Conservation (phyloP, 306 rosid genomes). For the Lagenaria siceraria region DNA sequence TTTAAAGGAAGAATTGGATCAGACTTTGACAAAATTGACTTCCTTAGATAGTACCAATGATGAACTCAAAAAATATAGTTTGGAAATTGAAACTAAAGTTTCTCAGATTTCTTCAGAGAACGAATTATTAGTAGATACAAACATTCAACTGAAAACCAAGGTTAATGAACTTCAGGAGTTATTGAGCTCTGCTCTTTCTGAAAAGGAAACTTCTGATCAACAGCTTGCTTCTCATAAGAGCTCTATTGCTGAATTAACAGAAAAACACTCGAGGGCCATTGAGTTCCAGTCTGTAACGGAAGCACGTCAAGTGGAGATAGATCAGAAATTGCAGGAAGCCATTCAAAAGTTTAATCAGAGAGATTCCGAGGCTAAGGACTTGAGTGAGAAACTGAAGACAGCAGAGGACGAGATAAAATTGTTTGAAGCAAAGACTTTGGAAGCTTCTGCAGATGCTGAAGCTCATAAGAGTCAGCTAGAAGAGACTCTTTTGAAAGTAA, state of each 20-base stretch:
- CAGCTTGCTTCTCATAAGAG: conserved; percentile 58
- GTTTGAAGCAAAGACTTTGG: conserved; percentile 35
- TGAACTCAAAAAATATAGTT: conserved; percentile 42
- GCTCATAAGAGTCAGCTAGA: conserved; percentile 39
- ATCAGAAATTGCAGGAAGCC: conserved; percentile 42
- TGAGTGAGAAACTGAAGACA: conserved; percentile 44
- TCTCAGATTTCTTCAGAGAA: conserved; percentile 61
- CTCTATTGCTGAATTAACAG: conserved; percentile 47
- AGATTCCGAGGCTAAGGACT: conserved; percentile 64
- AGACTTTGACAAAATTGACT: conserved; percentile 37
- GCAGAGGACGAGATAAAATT: conserved; percentile 41
- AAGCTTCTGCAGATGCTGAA: conserved; percentile 30
- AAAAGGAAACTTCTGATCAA: conserved; percentile 45
- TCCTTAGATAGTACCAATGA: conserved; percentile 45
- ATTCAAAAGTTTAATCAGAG: conserved; percentile 35
- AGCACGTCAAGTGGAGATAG: conserved; percentile 34
- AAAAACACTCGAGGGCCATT: conserved; percentile 48
- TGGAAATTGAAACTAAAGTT: conserved; percentile 44
- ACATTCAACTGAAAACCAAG: conserved; percentile 62
- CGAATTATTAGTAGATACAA: conserved; percentile 61
- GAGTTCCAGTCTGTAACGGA: conserved; percentile 45
- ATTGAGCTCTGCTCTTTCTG: conserved; percentile 39
- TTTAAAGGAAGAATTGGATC: conserved; percentile 46
- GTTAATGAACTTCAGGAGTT: conserved; percentile 68
- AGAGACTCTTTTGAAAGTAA: conserved; percentile 44